Evolutionary conservation across 1,284 basidiomycete genomes (phyloP).

Genomic region (Fomitopsis pinicola): DNA sequence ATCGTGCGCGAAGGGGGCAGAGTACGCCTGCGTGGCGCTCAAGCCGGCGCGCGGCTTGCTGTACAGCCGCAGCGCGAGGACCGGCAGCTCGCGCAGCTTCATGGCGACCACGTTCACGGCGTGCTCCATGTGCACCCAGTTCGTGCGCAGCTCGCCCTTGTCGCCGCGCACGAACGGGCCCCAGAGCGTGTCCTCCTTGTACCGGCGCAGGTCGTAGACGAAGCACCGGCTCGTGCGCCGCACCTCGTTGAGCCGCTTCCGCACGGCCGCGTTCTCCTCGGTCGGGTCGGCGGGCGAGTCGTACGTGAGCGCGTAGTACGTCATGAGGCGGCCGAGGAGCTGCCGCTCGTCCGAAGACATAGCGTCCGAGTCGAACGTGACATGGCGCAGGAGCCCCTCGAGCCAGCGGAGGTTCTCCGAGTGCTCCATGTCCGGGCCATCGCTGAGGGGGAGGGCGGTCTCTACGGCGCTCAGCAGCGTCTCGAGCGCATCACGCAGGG

Average conservation of each 20-base stretch:
- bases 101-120: slow-evolving; percentile 53
- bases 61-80: slow-evolving; percentile 29
- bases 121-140: slow-evolving; percentile 61
- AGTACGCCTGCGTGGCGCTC: slow-evolving; percentile 46
- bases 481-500: slow-evolving; percentile 33
- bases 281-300: slow-evolving; percentile 8
- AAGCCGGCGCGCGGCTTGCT: slow-evolving; percentile 44
- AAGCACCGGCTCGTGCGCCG: slow-evolving; percentile 47
- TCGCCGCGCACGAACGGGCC: slow-evolving; percentile 45
- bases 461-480: slow-evolving; percentile 40
- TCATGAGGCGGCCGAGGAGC: slow-evolving; percentile 29
- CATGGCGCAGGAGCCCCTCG: slow-evolving; percentile 12
- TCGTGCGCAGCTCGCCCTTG: slow-evolving; percentile 27
- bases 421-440: slow-evolving; percentile 13
- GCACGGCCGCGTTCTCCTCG: slow-evolving; percentile 17
- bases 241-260: slow-evolving; percentile 26
- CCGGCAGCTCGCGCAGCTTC: slow-evolving; percentile 51
- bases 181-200: slow-evolving; percentile 43
- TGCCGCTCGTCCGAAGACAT: slow-evolving; percentile 9
- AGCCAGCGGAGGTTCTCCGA: slow-evolving; percentile 20
- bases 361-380: slow-evolving; percentile 5
- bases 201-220: slow-evolving; percentile 63
- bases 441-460: slow-evolving; percentile 29
- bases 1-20: slow-evolving; percentile 38
- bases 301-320: slow-evolving; percentile 40